Evolutionary conservation across 2,329 filamentous ascomycete genomes (phyloP), one percentile per base, ranked within the genome.

Genomic region (Lizonia empirigonia): DNA sequence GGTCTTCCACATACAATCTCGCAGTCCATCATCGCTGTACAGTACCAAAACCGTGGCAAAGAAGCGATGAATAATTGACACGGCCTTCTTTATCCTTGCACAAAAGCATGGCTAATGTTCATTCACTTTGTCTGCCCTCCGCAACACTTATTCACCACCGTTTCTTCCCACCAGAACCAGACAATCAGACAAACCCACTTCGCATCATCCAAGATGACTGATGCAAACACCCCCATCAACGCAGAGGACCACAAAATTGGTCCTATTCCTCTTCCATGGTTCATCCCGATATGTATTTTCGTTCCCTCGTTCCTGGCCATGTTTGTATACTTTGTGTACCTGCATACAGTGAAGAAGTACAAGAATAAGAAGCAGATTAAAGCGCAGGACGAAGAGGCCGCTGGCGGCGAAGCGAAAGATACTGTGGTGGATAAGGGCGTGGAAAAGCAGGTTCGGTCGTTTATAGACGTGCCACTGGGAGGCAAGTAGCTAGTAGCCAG

Each of bases 281-380:
- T 58, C 29, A 53, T 58, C 5, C 26, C 48, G 12, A 32, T 58
- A 5, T 52, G 52, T 23, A 23, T 56, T 19, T 58, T 58, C 37
- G 39, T 29, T 7, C 55, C 52, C 2, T 44, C 47, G 23, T 32
- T 53, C 16, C 32, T 56, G 18, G 18, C 36, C 46, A 50, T 15
- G 26, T n/a, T 29, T 12, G 13, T 5, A 5, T 29, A 29, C 7
- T 29, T 29, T 7, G 13, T 15, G 5, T 30, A 30, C 27, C 27
- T 30, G 27, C 27, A 30, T n/a, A 30, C 27, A n/a, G 13, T 30
- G 5, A 30, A 30, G 27, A 30, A 30, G 6, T 2, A 15, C 6
- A 5, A 7, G 5, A 8, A 30, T 8, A 30, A 8, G 13, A 30
- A 30, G 27, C 27, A n/a, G 13, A 5, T 30, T 5, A 8, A 5